phyloP scores from a whole-genome alignment of 2,329 filamentous ascomycete species.

The Ceratocystis cacaofunesta region DNA sequence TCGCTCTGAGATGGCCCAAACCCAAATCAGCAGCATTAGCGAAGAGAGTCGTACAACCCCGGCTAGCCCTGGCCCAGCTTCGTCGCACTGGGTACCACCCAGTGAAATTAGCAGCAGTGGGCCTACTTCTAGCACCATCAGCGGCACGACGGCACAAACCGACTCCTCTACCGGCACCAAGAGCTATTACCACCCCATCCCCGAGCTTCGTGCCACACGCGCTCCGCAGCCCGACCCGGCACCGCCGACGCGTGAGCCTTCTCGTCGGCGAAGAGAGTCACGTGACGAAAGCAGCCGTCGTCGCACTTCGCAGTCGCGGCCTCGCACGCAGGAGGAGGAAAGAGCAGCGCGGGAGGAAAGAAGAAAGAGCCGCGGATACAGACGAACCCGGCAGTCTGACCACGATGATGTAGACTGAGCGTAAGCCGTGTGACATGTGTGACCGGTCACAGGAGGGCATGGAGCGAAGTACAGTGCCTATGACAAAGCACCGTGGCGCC shows the following conservation, averaged over 20 bases:
- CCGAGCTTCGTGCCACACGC: conserved; percentile 29
- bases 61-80: not conserved
- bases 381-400: conserved; percentile 10
- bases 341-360: conserved; percentile 24
- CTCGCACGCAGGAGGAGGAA: conserved; percentile 22
- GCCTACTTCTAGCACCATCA: conserved; percentile 13
- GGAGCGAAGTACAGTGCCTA: no score
- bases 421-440: no score
- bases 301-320: conserved; percentile 13
- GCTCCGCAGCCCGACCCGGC: not conserved
- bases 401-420: conserved; percentile 10
- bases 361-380: conserved; percentile 21
- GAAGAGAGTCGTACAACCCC: not conserved
- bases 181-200: conserved; percentile 41
- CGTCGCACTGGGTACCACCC: conserved; percentile 9
- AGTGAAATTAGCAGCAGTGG: conserved; percentile 3
- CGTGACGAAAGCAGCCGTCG: conserved; percentile 3
- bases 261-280: conserved; percentile 9
- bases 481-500: no score
- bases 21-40: conserved; percentile 19
- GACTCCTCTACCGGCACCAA: conserved; percentile 41
- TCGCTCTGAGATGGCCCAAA: conserved; percentile 21
- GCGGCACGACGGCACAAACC: conserved; percentile 17
- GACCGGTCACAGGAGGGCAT: no score
- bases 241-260: conserved; percentile 14